Conservation (phyloP, 768 basidiomycete genomes). For the Fomitopsis pulvina region DNA sequence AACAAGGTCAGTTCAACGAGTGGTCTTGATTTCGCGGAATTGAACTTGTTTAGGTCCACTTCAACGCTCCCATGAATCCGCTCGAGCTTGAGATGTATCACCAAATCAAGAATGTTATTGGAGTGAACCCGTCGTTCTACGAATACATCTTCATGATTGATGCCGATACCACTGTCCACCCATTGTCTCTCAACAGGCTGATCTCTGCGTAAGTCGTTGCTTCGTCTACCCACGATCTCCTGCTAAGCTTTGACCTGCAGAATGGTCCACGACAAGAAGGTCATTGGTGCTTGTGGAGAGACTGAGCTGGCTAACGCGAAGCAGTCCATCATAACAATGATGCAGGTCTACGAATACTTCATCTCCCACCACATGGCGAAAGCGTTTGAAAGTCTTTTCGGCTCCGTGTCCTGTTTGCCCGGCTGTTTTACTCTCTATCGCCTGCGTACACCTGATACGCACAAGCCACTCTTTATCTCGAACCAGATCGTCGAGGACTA, state of each 20-base stretch:
- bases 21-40: background rate
- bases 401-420: conserved; percentile 96
- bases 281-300: conserved; percentile 93
- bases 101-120: conserved; percentile 99
- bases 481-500: conserved; percentile 90
- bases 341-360: conserved; percentile 99
- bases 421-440: conserved; percentile 99
- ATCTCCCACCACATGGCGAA: conserved; percentile 99
- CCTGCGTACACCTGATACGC: conserved; percentile 87
- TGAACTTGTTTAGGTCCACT: conserved; percentile 66
- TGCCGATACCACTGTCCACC: conserved; percentile 91
- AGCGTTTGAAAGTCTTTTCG: conserved; percentile 94
- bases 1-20: conserved; percentile 62
- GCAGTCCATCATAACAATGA: conserved; percentile 94
- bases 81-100: conserved; percentile 98
- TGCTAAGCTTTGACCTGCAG: conserved; percentile 30
- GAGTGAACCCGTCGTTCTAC: conserved; percentile 98
- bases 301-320: conserved; percentile 90
- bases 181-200: conserved; percentile 80
- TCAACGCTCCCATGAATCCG: conserved; percentile 94
- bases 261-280: conserved; percentile 95
- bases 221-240: background rate
- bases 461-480: conserved; percentile 90
- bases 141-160: conserved; percentile 93
- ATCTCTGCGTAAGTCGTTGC: conserved; percentile 76